These are phyloP conservation scores for Roridomyces roridus DNA, from an alignment of 768 basidiomycete species.

Conservation along the genomic window DNA sequence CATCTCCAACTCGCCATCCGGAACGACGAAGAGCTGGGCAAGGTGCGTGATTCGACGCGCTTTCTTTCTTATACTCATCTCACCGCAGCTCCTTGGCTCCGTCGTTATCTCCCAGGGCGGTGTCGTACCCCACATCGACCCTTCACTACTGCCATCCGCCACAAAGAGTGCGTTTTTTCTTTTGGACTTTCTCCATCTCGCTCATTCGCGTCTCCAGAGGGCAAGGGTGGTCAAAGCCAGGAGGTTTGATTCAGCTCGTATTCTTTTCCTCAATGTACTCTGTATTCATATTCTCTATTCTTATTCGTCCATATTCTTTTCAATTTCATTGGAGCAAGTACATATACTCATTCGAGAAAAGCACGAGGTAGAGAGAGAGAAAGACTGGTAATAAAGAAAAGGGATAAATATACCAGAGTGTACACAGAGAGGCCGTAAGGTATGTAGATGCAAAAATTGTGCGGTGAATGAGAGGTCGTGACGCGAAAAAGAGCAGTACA, in stretches of 20 bases:
- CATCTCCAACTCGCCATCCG: slow-evolving; percentile 85
- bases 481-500: neutral
- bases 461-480: neutral
- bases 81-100: slow-evolving; percentile 9
- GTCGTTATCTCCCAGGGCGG: slow-evolving; percentile 20
- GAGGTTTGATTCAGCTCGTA: no score
- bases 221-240: no score
- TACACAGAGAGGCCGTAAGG: slow-evolving; percentile 12
- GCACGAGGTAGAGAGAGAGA: slow-evolving; percentile 8
- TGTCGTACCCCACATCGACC: slow-evolving; percentile 7
- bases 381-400: slow-evolving; percentile 18
- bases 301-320: neutral
- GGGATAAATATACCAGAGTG: slow-evolving; percentile 19
- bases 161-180: neutral
- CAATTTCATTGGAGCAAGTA: slow-evolving; percentile 26
- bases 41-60: neutral
- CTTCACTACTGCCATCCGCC: slow-evolving; percentile 1
- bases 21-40: slow-evolving; percentile 68
- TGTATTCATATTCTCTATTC: neutral
- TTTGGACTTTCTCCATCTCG: neutral
- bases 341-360: slow-evolving; percentile 30
- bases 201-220: neutral
- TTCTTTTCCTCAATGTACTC: no score
- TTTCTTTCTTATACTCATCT: neutral
- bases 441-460: neutral